Evolutionary conservation across 805 yeast species (phyloP).

Genomic region (Yamadazyma sp.): DNA sequence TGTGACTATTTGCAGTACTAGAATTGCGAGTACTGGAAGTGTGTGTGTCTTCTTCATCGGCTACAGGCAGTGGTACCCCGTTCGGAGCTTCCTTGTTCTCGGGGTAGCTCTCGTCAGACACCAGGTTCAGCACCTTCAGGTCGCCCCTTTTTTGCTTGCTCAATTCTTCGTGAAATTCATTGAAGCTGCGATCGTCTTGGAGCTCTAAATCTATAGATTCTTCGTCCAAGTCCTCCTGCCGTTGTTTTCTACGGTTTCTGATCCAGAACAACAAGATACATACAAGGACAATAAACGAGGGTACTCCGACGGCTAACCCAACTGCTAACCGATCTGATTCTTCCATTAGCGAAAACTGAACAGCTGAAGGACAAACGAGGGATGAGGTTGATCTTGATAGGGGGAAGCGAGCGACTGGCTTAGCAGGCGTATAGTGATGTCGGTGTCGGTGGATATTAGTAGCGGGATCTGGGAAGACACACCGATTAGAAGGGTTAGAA

Average conservation of each 20-base stretch:
- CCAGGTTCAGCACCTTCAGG: too few relatives aligned
- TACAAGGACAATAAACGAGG: slow-evolving; percentile 30
- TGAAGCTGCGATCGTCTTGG: slow-evolving; percentile 32
- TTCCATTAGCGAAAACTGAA: slow-evolving; percentile 8
- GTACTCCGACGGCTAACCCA: slow-evolving; percentile 44
- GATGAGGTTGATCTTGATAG: too few relatives aligned
- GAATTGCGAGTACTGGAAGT: not conserved
- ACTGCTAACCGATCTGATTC: slow-evolving; percentile 30
- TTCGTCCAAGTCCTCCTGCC: slow-evolving; percentile 29
- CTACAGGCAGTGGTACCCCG: slow-evolving; percentile 10
- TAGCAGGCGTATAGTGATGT: too few relatives aligned
- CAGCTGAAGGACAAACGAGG: too few relatives aligned
- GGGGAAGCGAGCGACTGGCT: too few relatives aligned
- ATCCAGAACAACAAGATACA: slow-evolving; percentile 26
- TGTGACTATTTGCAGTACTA: not conserved
- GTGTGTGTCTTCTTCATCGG: not conserved
- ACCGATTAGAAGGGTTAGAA: too few relatives aligned
- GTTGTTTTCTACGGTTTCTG: slow-evolving; percentile 31
- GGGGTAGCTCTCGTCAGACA: slow-evolving; percentile 6
- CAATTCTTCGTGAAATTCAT: slow-evolving; percentile 37
- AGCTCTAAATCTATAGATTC: slow-evolving; percentile 33
- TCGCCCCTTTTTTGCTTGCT: slow-evolving; percentile 20
- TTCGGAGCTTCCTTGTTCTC: slow-evolving; percentile 5
- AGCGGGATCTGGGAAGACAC: too few relatives aligned
- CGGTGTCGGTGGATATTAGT: too few relatives aligned